Evolutionary conservation across 495 filamentous ascomycete genomes (phyloP), one percentile per base, ranked within the genome.

Genomic region (Extremus antarcticus): DNA sequence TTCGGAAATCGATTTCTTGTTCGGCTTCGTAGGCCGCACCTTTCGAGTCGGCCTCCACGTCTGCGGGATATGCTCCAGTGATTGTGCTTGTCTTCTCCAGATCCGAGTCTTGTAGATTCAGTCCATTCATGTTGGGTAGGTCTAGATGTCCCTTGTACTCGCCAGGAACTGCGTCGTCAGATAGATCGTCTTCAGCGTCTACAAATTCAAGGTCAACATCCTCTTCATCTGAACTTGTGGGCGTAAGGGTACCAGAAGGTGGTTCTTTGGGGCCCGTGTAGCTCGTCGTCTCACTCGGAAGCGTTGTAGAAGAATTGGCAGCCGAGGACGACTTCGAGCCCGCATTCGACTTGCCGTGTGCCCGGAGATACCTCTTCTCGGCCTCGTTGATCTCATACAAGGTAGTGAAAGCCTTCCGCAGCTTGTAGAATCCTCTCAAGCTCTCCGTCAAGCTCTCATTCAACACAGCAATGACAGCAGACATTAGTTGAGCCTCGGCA

Each of bases 361-460:
- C 15, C 38, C 25, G 24, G 64, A 83, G 69, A 48, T 76, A 84
- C 54, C 70, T 76, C 51, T 74, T 74, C 65, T 86, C 82, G 61
- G 78, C 79, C 49, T 81, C 76, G 55, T 79, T 59, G 54, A 98
- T 85, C 3, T 76, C 77, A 66, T 95, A 85, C 17, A 98, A 73
- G 2, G 91, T 86, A 22, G 86, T 72, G 64, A 85, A 97, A 4
- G 92, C 92, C 62, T 90, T 95, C 57, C 94, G 76, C 65, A 98
- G 66, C 66, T 90, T 92, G 66, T 95, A 95, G 60, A 97, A 95
- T 0, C 87, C 88, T 68, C 84, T 87, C 64, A 98, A 78, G 45
- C 82, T 88, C 61, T 97, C 92, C 0, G 91, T 92, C 59, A 97
- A 71, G 62, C 88, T 95, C 68, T 97, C 92, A 56, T 90, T 94